Evolutionary conservation across 352 stramenopile genomes (phyloP), one percentile per base, ranked within the genome.

Genomic region (Globisporangium acanthophoron): DNA sequence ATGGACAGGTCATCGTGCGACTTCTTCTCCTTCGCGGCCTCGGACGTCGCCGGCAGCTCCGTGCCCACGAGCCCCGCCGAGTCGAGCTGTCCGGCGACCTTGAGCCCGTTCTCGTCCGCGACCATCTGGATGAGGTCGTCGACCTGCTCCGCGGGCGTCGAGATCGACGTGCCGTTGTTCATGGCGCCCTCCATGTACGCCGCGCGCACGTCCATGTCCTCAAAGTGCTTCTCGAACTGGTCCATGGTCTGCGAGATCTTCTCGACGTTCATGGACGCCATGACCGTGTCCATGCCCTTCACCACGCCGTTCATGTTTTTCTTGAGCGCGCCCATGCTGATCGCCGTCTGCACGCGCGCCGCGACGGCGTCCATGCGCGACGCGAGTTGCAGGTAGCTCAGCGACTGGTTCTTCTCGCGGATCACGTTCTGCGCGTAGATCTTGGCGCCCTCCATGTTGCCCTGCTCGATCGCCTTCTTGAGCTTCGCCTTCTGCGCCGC

Each of bases 151-250:
- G 94, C 93, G n/a, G 97, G 97, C 39, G 96, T 99, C 18, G 88
- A 88, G 55, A 96, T 91, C 33, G 95, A 93, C 37, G 95, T 98
- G 43, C 91, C 97, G 54, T 87, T 96, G 83, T 90, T 97, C 91
- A 99, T 99, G 54, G 96, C 90, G 53, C 92, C 82, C 60, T 99
- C 96, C 97, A 99, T 99, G 76, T 99, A 99, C 40, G 92, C 94
- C 8, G 94, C 85, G 46, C 97, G 96, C 41, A 99, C 96, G 75
- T 99, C 97, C 74, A 99, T 92, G 74, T 99, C 94, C 68, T 99
- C 97, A 80, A 99, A 99, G 76, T 99, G 96, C 68, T 97, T 85
- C 71, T 99, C 97, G 69, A 99, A 99, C 72, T 98, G 93, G 62
- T 99, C 96, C 96, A 99, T 99, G 5, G 91, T 96, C 59, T 94